Conservation (phyloP, 257 asterid species). For the Solanum gandarillasii region DNA sequence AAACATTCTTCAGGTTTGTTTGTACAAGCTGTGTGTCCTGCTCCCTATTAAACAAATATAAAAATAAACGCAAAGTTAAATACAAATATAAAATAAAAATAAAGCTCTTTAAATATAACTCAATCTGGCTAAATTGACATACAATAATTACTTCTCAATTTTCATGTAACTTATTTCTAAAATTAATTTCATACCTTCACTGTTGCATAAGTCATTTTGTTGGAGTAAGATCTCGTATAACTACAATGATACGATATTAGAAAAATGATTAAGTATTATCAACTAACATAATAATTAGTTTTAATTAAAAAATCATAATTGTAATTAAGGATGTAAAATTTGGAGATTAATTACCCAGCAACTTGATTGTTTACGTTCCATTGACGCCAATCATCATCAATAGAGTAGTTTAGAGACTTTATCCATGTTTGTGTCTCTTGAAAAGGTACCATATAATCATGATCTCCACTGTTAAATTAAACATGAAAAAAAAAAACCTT, state of each 20-base stretch:
- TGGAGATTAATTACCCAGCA: constrained; percentile 17
- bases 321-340: neutral
- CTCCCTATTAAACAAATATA: neutral
- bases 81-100: neutral
- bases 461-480: neutral
- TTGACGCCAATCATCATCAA: constrained; percentile 28
- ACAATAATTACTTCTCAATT: neutral
- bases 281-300: neutral
- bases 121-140: neutral
- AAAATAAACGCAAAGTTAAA: neutral
- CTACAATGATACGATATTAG: neutral
- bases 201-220: constrained; percentile 35
- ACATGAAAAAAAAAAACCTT: too few relatives aligned
- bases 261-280: neutral
- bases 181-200: constrained; percentile 20
- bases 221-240: constrained; percentile 18
- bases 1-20: neutral
- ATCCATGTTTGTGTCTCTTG: constrained; percentile 37
- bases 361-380: constrained; percentile 23
- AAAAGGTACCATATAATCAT: constrained; percentile 16
- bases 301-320: neutral
- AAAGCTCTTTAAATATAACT: too few relatives aligned
- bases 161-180: neutral
- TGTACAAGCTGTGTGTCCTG: neutral
- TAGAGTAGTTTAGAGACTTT: constrained; percentile 22